Evolutionary conservation across 176 grass and related monocot species (phyloP).

Genomic region (Bonia amplexicaulis): DNA sequence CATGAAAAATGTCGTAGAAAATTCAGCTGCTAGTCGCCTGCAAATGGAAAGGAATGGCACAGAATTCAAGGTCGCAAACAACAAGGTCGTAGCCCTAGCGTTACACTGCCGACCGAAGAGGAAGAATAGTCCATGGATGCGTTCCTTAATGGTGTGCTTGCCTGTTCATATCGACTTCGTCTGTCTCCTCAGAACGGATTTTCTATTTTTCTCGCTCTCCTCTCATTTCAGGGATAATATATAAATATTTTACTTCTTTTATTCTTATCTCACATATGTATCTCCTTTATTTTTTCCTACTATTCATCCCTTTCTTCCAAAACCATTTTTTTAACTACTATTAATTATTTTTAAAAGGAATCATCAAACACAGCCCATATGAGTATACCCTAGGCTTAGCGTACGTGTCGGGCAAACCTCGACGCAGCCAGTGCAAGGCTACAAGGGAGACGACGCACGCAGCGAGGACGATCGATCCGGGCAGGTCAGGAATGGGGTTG

Average conservation of each 20-base stretch:
- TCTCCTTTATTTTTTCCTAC: too few relatives aligned
- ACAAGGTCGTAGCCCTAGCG: neutral
- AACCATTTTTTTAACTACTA: too few relatives aligned
- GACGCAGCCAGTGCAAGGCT: neutral
- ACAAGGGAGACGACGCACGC: neutral
- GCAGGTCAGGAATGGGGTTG: neutral
- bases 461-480: too few relatives aligned
- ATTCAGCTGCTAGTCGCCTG: neutral
- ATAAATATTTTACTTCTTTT: too few relatives aligned
- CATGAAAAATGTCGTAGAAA: neutral
- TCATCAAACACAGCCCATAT: too few relatives aligned
- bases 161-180: too few relatives aligned
- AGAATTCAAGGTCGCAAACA: neutral
- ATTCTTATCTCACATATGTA: too few relatives aligned
- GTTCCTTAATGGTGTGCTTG: neutral
- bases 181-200: fast-evolving
- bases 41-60: slow-evolving; percentile 9
- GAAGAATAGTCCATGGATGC: neutral
- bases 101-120: neutral
- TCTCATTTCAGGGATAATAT: too few relatives aligned
- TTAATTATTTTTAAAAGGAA: too few relatives aligned
- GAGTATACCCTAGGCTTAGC: neutral
- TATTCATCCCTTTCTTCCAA: too few relatives aligned
- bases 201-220: fast-evolving
- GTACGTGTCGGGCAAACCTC: neutral